Evolutionary conservation across 768 basidiomycete genomes (phyloP).

Genomic region (Kwoniella sp.): DNA sequence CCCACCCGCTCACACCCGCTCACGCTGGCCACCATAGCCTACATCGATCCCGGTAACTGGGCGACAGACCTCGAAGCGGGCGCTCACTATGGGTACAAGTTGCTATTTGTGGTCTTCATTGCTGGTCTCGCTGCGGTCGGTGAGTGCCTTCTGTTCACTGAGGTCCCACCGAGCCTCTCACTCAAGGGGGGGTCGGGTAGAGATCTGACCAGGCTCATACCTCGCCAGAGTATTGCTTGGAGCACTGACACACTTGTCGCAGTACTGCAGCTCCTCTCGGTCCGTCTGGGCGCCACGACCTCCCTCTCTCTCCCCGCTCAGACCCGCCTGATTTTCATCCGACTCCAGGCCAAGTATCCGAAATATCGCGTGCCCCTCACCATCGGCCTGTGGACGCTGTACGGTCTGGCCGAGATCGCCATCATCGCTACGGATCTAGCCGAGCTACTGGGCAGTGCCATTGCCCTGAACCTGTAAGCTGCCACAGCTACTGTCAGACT

Average conservation of each 20-base stretch:
- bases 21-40: constrained; percentile 80
- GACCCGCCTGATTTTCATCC: constrained; percentile 36
- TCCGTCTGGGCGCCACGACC: constrained; percentile 61
- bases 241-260: background rate
- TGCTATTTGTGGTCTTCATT: constrained; percentile 79
- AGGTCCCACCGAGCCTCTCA: too few species aligned
- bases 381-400: constrained; percentile 25
- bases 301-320: constrained; percentile 40
- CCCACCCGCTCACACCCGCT: too few species aligned
- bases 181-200: too few species aligned
- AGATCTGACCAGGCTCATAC: too few species aligned
- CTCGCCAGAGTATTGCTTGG: background rate
- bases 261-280: constrained; percentile 75
- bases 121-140: constrained; percentile 72
- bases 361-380: constrained; percentile 34
- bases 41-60: constrained; percentile 68
- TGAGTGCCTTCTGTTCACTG: constrained; percentile 21
- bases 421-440: constrained; percentile 75
- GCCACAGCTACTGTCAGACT: background rate
- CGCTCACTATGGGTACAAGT: constrained; percentile 73
- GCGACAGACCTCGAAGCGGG: constrained; percentile 85
- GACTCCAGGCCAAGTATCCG: constrained; percentile 43
- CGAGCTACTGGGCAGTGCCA: constrained; percentile 75
- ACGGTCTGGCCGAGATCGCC: constrained; percentile 59
- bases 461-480: constrained; percentile 63